These are phyloP conservation scores for Naganishia liquefaciens DNA, from an alignment of 1,284 basidiomycete genomes.

Conservation along the genomic window DNA sequence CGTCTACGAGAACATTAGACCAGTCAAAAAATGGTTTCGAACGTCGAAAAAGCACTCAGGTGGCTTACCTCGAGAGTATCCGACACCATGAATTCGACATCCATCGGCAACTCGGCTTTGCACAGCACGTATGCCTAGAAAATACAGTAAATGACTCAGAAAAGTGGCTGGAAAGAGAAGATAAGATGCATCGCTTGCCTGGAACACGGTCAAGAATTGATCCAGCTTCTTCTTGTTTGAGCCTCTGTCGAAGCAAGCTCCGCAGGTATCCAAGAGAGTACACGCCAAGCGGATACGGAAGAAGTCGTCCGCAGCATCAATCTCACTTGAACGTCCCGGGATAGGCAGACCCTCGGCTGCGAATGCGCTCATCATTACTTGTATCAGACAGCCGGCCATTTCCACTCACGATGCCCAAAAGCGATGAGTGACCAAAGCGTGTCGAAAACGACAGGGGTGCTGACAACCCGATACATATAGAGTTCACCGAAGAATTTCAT, in stretches of 20 bases:
- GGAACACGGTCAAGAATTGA: slow-evolving; percentile 87
- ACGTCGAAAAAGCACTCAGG: background rate
- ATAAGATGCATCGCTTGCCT: slow-evolving; percentile 60
- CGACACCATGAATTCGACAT: slow-evolving; percentile 93
- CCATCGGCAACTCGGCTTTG: slow-evolving; percentile 88
- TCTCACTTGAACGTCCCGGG: slow-evolving; percentile 71
- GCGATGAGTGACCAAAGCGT: slow-evolving; percentile 92
- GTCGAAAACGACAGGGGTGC: slow-evolving; percentile 87
- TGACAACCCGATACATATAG: slow-evolving; percentile 93
- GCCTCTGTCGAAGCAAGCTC: slow-evolving; percentile 95
- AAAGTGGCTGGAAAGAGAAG: no score
- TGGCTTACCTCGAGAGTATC: slow-evolving; percentile 81
- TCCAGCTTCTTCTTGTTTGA: slow-evolving; percentile 88
- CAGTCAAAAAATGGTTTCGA: slow-evolving; percentile 15
- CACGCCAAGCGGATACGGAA: slow-evolving; percentile 92
- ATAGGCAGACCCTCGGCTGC: slow-evolving; percentile 82
- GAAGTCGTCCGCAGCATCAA: slow-evolving; percentile 94
- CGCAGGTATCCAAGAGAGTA: slow-evolving; percentile 89
- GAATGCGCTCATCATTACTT: slow-evolving; percentile 30
- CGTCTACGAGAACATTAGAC: slow-evolving; percentile 58
- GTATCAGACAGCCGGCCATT: background rate
- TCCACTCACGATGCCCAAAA: slow-evolving; percentile 85
- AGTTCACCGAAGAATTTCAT: slow-evolving; percentile 94
- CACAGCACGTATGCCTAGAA: slow-evolving; percentile 78
- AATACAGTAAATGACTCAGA: background rate